These are phyloP conservation scores for Hydnum rufescens DNA, from an alignment of 768 basidiomycete genomes.

Conservation along the genomic window DNA sequence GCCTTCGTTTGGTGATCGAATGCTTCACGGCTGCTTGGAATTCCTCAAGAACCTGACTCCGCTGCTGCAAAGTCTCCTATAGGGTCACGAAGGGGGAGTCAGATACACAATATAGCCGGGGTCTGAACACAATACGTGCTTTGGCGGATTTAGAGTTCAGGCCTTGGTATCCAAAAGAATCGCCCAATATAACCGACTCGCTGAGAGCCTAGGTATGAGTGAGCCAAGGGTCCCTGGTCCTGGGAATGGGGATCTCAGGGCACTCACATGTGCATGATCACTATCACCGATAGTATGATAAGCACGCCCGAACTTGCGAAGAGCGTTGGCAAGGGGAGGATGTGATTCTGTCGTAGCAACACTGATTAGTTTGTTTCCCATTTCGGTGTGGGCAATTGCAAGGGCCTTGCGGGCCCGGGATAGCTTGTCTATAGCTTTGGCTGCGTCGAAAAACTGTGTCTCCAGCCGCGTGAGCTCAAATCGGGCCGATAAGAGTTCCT, in stretches of 20 bases:
- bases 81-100: neutral
- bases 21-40: conserved; percentile 84
- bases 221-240: neutral
- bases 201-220: conserved; percentile 19
- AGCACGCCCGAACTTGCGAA: conserved; percentile 68
- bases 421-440: conserved; percentile 77
- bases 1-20: conserved; percentile 79
- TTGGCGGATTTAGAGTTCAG: conserved; percentile 95
- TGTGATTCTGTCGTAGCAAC: conserved; percentile 81
- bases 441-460: conserved; percentile 78
- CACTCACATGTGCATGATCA: conserved; percentile 51
- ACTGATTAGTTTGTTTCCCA: conserved; percentile 83
- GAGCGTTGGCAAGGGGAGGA: conserved; percentile 59
- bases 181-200: conserved; percentile 91
- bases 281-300: conserved; percentile 81
- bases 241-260: neutral
- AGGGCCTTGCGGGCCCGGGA: conserved; percentile 69
- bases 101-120: neutral
- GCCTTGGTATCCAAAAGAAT: conserved; percentile 89
- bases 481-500: conserved; percentile 73
- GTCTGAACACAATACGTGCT: conserved; percentile 12
- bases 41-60: conserved; percentile 82
- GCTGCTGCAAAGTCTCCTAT: conserved; percentile 66
- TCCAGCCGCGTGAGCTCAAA: conserved; percentile 87
- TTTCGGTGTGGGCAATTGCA: conserved; percentile 60